Base-by-base conservation (phyloP, 495 filamentous ascomycete genomes). In the Aspergillus haitiensis region DNA sequence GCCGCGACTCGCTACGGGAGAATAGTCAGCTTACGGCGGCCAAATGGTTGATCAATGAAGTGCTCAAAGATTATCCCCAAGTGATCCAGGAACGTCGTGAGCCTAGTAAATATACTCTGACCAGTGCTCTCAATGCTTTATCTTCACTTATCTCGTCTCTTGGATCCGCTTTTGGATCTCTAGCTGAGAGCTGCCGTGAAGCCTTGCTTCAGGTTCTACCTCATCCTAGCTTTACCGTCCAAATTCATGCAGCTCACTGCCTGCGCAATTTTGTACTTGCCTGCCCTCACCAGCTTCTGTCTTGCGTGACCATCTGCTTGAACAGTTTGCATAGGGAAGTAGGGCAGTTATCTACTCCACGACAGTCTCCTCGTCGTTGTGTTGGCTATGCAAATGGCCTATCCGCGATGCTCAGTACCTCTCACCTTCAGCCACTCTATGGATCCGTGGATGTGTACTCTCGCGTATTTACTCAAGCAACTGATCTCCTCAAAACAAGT, bases 381-480 rank as follows among this genome's bases (percentile, higher is more conserved):
- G 81, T 95, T 18, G 94, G 95, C 31, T 93, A 92, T 70, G 94
- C 94, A 11, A 92, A 98, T 77, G 94, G 92, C 11, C 84, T 99
- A 33, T 90, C 94, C 33, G 90, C 94, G 32, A 88, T 95, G 65
- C 81, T 99, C 21, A 96, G 94, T 69, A 93, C 91, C 7, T 92
- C 92, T 47, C 87, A 90, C 5, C 67, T 89, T 15, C 92, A 94
- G 55, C 93, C 95, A 8, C 79, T 99, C 8, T 96, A 97, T 68
- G 92, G 95, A 16, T 97, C 95, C 3, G 88, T 98, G 0, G 94
- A 99, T 66, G 88, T 98, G 39, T 95, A 96, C 70, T 93, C 93
- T 42, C 84, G 92, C 13, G 89, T 97, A 42, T 81, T 98, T 59
- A 88, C 90, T 12, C 90, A 96, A 73, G 92, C 94, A 16, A 98